Percentiles rank a stretch among this genome's conserved stretches.
Evolutionary conservation across 2,329 filamentous ascomycete genomes (phyloP).

Genomic region (Fonsecaea pugnacius): DNA sequence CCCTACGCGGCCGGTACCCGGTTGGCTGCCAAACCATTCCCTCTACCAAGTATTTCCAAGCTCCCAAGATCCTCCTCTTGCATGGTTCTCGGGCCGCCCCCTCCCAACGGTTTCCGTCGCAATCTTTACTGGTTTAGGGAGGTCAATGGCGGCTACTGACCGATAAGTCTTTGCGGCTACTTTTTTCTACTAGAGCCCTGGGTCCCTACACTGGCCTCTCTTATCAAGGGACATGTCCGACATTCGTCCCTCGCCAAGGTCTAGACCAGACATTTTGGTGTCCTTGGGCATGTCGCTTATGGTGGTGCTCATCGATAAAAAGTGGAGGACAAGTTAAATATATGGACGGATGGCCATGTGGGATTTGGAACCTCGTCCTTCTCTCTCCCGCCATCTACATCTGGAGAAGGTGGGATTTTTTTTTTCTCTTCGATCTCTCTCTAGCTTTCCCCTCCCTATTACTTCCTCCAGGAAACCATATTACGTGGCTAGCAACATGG

Average conservation of each 20-base stretch:
- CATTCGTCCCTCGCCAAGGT: background rate
- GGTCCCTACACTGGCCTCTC: background rate
- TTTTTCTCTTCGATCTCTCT: background rate
- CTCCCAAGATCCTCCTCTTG: no score
- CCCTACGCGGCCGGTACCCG: no score
- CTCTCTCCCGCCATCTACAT: background rate
- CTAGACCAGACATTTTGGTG: no score
- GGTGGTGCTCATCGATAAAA: no score
- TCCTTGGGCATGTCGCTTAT: no score
- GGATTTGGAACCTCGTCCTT: background rate
- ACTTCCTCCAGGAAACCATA: background rate
- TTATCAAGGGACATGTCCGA: conserved; percentile 3
- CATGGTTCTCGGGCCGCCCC: background rate
- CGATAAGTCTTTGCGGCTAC: background rate
- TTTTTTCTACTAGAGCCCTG: no score
- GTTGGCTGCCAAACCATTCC: no score
- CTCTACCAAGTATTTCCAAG: no score
- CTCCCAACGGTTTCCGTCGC: background rate
- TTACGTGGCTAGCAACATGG: background rate
- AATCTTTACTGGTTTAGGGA: conserved; percentile 2
- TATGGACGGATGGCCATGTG: background rate
- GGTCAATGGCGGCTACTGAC: conserved; percentile 1
- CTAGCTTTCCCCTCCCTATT: no score
- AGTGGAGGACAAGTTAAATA: no score
- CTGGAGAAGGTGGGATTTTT: background rate